Base-by-base conservation (phyloP, 1,284 basidiomycete species). In the Leccinum fallax region DNA sequence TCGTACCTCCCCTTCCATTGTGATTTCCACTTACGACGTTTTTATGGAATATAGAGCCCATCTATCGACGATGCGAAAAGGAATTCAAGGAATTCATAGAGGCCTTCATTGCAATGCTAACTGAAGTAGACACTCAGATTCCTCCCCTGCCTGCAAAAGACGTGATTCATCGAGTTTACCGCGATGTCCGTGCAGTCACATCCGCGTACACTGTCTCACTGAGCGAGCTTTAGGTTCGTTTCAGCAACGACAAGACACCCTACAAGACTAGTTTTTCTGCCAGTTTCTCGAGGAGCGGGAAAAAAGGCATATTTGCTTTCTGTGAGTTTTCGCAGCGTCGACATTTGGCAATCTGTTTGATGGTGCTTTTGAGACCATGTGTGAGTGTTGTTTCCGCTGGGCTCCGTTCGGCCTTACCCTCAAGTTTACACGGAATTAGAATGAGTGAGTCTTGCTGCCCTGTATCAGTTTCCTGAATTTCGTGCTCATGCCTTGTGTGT, bases 211-310 rank as follows among this genome's bases (percentile, higher is more conserved):
- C 38, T 11, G 4, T 60, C 57, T 55, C 24, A 53, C 52, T 60
- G 49, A 64, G 19, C 38, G 5, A 30, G 15, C 1, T 59, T 36
- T 65, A 94, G 89, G 77, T 95, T 15, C 86, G 95, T n/a, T 97
- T 97, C 75, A 93, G 92, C 70, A 94, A 94, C 63, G 91, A 95
- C 73, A 94, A 94, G 77, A 96, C 95, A 3, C 95, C 95, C 0
- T 97, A 97, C 79, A 97, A 97, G 78, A 85, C 78, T 4, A 82
- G 82, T 5, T 85, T 97, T 48, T 88, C 88, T 4, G 91, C 89
- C 0, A 89, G 85, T 63, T 91, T 93, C 69, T 93, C 92, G 8
- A 78, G 93, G 59, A 89, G 88, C 58, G 93, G 93, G 2, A 78
- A 88, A 57, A 94, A 94, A 67, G 90, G 92, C 0, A 85, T 85